These are phyloP conservation scores for Cryomyces antarcticus DNA, from an alignment of 495 filamentous ascomycete species.

Conservation along the genomic window DNA sequence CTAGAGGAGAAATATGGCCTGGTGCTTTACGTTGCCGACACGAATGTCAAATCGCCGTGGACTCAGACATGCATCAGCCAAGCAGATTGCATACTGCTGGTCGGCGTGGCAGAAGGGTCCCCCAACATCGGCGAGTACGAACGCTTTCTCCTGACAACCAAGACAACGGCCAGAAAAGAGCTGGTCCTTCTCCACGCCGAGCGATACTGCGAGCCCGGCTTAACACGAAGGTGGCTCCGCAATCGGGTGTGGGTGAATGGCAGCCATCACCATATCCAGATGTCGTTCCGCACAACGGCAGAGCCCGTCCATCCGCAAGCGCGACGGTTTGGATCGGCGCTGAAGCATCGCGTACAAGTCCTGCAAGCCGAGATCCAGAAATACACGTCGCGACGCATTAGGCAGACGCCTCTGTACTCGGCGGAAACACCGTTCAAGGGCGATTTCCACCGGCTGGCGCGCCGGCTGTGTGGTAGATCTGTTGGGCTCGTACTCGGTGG, in stretches of 20 bases:
- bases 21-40: constrained; percentile 94
- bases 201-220: constrained; percentile 62
- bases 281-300: constrained; percentile 64
- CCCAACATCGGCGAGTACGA: constrained; percentile 89
- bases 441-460: constrained; percentile 84
- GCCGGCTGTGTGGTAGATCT: constrained; percentile 80
- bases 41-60: constrained; percentile 89
- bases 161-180: constrained; percentile 88
- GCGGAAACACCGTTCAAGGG: constrained; percentile 86
- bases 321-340: constrained; percentile 59
- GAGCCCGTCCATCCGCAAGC: constrained; percentile 58
- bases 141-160: constrained; percentile 84
- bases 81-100: constrained; percentile 84
- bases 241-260: constrained; percentile 96
- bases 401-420: constrained; percentile 74
- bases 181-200: constrained; percentile 86
- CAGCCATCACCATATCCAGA: constrained; percentile 95
- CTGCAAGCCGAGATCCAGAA: constrained; percentile 94
- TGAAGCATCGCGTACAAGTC: constrained; percentile 87
- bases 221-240: constrained; percentile 75
- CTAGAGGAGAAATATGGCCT: constrained; percentile 93
- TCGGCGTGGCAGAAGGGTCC: constrained; percentile 78
- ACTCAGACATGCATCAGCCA: constrained; percentile 95
- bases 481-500: constrained; percentile 88
- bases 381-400: constrained; percentile 73